Percentiles rank a stretch among this genome's conserved stretches.
Conservation (phyloP, 805 yeast species). For the Candida awuae region DNA sequence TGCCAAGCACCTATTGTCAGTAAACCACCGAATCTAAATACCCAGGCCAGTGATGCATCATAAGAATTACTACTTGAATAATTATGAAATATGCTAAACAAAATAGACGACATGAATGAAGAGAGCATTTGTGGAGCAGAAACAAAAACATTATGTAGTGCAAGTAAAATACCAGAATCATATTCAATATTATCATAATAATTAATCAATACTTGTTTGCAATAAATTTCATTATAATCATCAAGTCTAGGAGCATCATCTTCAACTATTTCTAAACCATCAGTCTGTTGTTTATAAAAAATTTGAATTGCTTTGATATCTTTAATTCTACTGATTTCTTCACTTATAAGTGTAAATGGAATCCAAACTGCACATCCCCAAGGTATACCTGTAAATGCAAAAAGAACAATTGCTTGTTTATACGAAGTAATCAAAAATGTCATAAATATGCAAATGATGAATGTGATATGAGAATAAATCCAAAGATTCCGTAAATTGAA, state of each 20-base stretch:
- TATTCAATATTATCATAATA: constrained; percentile 37
- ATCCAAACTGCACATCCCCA: constrained; percentile 67
- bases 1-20: constrained; percentile 40
- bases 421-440: constrained; percentile 40
- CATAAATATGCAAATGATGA: constrained; percentile 38
- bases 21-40: constrained; percentile 47
- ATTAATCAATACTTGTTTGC: constrained; percentile 17
- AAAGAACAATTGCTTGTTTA: constrained; percentile 37
- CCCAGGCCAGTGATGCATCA: constrained; percentile 47
- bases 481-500: constrained; percentile 35
- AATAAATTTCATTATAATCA: constrained; percentile 13
- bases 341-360: constrained; percentile 55
- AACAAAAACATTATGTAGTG: constrained; percentile 51
- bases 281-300: constrained; percentile 13
- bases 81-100: constrained; percentile 34
- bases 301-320: constrained; percentile 34
- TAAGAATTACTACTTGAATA: constrained; percentile 19
- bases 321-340: constrained; percentile 45
- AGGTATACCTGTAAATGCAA: constrained; percentile 48
- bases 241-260: constrained; percentile 7
- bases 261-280: constrained; percentile 3
- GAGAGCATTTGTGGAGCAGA: constrained; percentile 51
- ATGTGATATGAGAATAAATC: constrained; percentile 43
- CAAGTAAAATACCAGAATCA: constrained; percentile 49
- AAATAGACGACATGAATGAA: constrained; percentile 39